These are phyloP conservation scores for Eucalyptus pauciflora DNA, from an alignment of 345 rosid species.

Conservation along the genomic window DNA sequence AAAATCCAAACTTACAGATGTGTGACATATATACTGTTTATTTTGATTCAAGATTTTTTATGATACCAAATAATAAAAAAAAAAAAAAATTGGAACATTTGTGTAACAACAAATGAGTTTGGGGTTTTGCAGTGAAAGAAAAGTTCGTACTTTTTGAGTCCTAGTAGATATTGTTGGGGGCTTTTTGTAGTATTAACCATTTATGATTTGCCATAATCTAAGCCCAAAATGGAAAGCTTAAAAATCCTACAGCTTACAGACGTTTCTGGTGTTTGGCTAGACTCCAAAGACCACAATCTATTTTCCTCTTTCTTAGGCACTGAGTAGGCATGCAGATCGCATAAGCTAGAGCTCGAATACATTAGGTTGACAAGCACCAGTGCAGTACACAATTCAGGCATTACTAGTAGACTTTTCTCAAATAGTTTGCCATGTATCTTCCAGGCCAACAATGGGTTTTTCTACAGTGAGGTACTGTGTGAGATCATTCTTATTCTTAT, in stretches of 20 bases:
- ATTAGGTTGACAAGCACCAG: neutral
- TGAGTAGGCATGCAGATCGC: neutral
- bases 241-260: neutral
- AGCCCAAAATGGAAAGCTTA: neutral
- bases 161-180: too few species aligned
- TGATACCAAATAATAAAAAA: too few species aligned
- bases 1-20: too few species aligned
- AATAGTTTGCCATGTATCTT: neutral
- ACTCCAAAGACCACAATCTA: neutral
- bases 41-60: too few species aligned
- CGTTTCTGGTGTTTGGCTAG: neutral
- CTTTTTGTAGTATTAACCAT: too few species aligned
- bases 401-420: neutral
- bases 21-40: too few species aligned
- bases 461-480: neutral
- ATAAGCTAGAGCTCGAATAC: neutral
- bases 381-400: neutral
- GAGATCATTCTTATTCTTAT: neutral
- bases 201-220: neutral
- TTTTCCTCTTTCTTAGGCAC: neutral
- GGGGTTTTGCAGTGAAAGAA: too few species aligned
- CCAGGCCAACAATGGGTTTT: neutral
- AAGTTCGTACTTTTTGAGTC: too few species aligned
- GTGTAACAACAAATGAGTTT: too few species aligned
- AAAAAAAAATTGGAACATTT: too few species aligned